Conservation (phyloP, 371 early-diverging fungal genomes). For the Entomophthora muscae region DNA sequence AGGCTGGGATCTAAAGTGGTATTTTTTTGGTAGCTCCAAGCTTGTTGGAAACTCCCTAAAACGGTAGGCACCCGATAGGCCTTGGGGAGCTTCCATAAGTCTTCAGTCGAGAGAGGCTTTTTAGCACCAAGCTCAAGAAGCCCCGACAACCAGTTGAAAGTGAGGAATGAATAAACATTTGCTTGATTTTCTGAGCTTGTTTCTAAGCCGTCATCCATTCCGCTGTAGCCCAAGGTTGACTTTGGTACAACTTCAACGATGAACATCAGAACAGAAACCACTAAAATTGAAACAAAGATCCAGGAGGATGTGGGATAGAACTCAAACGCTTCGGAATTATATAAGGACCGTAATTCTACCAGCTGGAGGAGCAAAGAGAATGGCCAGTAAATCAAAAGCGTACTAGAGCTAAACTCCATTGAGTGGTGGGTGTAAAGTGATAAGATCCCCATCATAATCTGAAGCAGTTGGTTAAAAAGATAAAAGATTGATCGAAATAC, state of each 20-base stretch:
- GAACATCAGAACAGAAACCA: too few relatives aligned
- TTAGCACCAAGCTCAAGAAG: constrained; percentile 64
- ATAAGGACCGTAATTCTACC: constrained; percentile 37
- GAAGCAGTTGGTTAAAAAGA: constrained; percentile 14
- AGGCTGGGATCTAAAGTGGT: constrained; percentile 34
- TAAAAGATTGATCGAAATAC: constrained; percentile 10
- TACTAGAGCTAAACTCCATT: constrained; percentile 35
- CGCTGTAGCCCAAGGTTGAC: constrained; percentile 43
- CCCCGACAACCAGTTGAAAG: constrained; percentile 83
- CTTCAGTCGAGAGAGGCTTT: constrained; percentile 55
- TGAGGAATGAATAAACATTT: constrained; percentile 64
- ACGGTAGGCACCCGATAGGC: constrained; percentile 44
- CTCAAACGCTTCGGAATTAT: constrained; percentile 14
- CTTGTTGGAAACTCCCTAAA: constrained; percentile 37
- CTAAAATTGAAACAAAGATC: constrained; percentile 18
- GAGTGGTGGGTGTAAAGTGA: constrained; percentile 43
- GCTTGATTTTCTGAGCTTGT: constrained; percentile 57
- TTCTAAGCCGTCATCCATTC: constrained; percentile 55
- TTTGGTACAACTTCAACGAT: constrained; percentile 35
- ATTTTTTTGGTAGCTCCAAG: constrained; percentile 29
- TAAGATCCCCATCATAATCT: constrained; percentile 35
- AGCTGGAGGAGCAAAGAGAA: constrained; percentile 23
- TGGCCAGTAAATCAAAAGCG: constrained; percentile 66
- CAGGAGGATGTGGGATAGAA: constrained; percentile 19
- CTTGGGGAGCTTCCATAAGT: constrained; percentile 49